Base-by-base conservation (phyloP, 1,139 yeast species). In the Diutina siamensis region DNA sequence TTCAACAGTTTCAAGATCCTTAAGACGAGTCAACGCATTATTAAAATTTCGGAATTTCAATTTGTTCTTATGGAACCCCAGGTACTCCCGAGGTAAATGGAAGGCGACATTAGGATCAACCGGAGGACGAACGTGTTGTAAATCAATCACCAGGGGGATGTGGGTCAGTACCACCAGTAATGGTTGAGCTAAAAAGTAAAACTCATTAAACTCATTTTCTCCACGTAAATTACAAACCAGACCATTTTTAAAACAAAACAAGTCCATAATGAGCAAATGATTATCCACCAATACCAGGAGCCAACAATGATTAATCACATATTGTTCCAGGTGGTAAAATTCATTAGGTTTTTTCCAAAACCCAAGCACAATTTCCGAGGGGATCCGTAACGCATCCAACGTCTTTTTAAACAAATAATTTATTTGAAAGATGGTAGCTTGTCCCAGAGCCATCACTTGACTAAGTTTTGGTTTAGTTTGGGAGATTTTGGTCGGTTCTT, bases 71-170 rank as follows among this genome's bases (percentile, higher is more conserved):
- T 83, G 77, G 53, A 83, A 87, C 1, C 89, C 84, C 1, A 95
- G 92, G 56, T 87, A 86, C 15, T 84, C 78, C 42, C 94, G 72
- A 0, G 97, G 98, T 46, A 89, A 66, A 45, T 88, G 78, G 51
- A 87, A 72, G 17, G 94, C 92, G 36, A 83, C 78, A 51, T 78
- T 74, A 44, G 85, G 83, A 51, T 85, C 88, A 49, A 92, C 65
- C 3, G 94, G 86, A 9, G 97, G 97, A 31, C 78, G 74, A 15
- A 89, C 78, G 63, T 85, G 95, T 60, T 92, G 97, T 51, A 85
- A 81, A 48, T 77, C 82, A 45, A 78, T 78, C 47, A 79, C 77
- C 18, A 80, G 72, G 9, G 98, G 97, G 40, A 87, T 79, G 61
- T 92, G 98, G 0, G 97, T 84, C 49, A 83, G 83, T 17, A 92